Evolutionary conservation across 2,329 filamentous ascomycete genomes (phyloP).

Genomic region (Chrysoporthe cubensis): DNA sequence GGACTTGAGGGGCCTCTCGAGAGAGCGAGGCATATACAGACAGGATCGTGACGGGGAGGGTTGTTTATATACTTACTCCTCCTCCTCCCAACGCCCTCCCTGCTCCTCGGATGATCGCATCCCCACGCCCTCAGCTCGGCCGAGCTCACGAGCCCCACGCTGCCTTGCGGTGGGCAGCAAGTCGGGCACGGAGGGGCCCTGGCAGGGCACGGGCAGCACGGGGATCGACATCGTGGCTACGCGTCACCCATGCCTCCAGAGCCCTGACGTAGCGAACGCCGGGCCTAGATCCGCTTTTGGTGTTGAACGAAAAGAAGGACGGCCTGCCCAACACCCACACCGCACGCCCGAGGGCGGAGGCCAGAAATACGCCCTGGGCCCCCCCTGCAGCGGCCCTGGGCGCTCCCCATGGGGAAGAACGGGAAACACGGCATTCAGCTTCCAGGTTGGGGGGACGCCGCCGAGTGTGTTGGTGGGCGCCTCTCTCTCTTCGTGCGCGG

Average conservation of each 20-base stretch:
- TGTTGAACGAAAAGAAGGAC: not conserved
- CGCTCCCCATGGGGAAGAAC: too few relatives aligned
- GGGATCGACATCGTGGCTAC: not conserved
- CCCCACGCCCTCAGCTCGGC: not conserved
- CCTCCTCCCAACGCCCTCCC: too few relatives aligned
- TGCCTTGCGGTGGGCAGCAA: too few relatives aligned
- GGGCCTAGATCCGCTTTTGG: not conserved
- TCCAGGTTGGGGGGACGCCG: too few relatives aligned
- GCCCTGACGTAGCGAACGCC: not conserved
- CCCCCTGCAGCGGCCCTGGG: not conserved
- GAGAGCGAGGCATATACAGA: not conserved
- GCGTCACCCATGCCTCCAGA: constrained; percentile 4
- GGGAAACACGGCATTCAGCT: too few relatives aligned
- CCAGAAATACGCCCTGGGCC: not conserved
- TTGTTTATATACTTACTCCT: not conserved
- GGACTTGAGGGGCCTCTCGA: not conserved
- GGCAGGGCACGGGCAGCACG: not conserved
- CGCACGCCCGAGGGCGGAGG: not conserved
- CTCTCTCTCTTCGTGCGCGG: too few relatives aligned
- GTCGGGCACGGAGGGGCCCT: too few relatives aligned
- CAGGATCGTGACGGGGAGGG: too few relatives aligned
- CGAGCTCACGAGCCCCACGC: not conserved
- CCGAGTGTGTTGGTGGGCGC: too few relatives aligned
- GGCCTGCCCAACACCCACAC: not conserved
- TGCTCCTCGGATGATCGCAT: not conserved